Base-by-base conservation (phyloP, 1,284 basidiomycete species). In the Amylostereum chailletii region DNA sequence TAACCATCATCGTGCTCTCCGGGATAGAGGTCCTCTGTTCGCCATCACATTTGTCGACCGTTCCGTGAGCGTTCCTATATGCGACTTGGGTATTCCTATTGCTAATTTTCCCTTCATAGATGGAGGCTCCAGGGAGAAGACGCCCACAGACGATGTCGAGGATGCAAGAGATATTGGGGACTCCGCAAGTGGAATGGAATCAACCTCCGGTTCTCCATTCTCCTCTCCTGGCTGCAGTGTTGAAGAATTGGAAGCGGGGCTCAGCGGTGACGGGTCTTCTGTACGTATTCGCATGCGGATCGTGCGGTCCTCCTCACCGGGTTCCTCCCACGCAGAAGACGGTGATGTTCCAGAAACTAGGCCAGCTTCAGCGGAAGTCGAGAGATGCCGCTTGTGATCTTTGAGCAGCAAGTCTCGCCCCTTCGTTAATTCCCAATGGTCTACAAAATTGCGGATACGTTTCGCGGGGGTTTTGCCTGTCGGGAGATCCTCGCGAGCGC, bases 391-490 rank as follows among this genome's bases (percentile, higher is more conserved):
- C 57, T 68, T 71, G 74, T 77, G 77, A 33, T 69, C 67, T 44
- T 71, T 67, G 42, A 90, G 55, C 27, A 88, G 62, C 3, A 69
- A 65, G 4, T 82, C 77, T 32, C 87, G 76, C 52, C 65, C 72
- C 53, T 75, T 70, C 5, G 86, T 87, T 49, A 84, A 65, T 42
- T 80, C 72, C 85, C 88, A 89, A 47, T 77, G 65, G 52, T 86
- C 82, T 4, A 72, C 68, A 55, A 81, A 84, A 51, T 81, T 66
- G 78, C 82, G 85, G 34, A 65, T 65, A 38, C 83, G 79, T 67
- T 87, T 90, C 41, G 75, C 76, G 30, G 88, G 88, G 3, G 87
- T 90, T 48, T 65, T 66, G 6, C 86, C 87, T 7, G 81, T 86
- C 2, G 82, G 66, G 32, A 66, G 61, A 57, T 87, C 86, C 50